Base-by-base conservation (phyloP, 2,329 filamentous ascomycete genomes). In the Claviceps sorghi region DNA sequence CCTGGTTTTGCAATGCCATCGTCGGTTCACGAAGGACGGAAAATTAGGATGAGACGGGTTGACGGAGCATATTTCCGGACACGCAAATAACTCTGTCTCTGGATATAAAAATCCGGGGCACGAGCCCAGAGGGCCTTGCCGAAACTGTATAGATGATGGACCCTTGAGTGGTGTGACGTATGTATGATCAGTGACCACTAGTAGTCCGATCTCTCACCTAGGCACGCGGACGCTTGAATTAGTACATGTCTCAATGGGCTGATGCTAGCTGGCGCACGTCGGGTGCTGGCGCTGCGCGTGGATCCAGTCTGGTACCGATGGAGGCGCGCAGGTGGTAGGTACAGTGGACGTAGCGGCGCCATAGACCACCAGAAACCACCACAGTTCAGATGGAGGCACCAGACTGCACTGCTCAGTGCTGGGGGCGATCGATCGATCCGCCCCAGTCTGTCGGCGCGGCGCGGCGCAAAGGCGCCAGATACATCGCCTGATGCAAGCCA, bases 1-100 rank as follows among this genome's bases (percentile, higher is more conserved):
- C 59, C 13, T 32, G 46, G 48, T 59, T 55, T 26, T 57, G 57
- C 50, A 62, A 58, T 52, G 62, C 58, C 71, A 70, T 69, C 7
- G 55, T 60, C 29, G 34, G 48, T 26, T 43, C 56, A 44, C 11
- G 4, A 43, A 26, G 26, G 19, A 44, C 17, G 21, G 21, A 44
- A 13, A 26, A 44, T 26, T 26, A 26, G 42, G 13, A n/a, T 38
- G 36, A 38, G 17, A 38, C 17, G 15, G 15, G 1, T 38, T 2
- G 5, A 38, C 17, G 4, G 36, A 38, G 36, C 36, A 38, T 38
- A 15, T 17, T 38, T 38, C 7, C 15, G 17, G 15, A 1, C 4
- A 7, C 36, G 15, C 13, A 38, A n/a, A 38, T 38, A 4, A n/a
- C 59, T 60, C 34, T 49, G 41, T 53, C 42, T 50, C 50, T 38